Percentiles rank a stretch among this genome's conserved stretches.
phyloP scores from a whole-genome alignment of 2,329 filamentous ascomycete genomes.

The Colletotrichum magnum region DNA sequence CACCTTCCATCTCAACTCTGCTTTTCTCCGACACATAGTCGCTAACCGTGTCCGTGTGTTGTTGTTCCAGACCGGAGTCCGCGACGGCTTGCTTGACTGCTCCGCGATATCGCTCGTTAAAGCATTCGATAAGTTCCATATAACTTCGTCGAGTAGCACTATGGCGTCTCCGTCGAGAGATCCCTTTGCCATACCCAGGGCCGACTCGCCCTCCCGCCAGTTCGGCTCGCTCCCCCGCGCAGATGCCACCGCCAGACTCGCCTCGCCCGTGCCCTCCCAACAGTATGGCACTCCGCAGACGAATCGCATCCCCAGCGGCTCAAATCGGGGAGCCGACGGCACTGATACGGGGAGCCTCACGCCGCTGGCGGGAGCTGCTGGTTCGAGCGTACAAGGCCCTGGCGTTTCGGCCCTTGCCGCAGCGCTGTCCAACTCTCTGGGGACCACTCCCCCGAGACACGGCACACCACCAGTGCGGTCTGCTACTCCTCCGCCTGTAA shows the following conservation, averaged over 20 bases:
- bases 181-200: slow-evolving; percentile 51
- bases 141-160: slow-evolving; percentile 15
- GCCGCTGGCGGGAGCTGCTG: slow-evolving; percentile 75
- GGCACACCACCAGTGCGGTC: slow-evolving; percentile 75
- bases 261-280: slow-evolving; percentile 66
- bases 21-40: slow-evolving; percentile 24
- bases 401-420: slow-evolving; percentile 90
- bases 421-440: slow-evolving; percentile 83
- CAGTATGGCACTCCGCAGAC: slow-evolving; percentile 54
- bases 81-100: slow-evolving; percentile 34
- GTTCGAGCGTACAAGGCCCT: slow-evolving; percentile 78
- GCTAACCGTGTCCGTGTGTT: slow-evolving; percentile 39
- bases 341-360: slow-evolving; percentile 67
- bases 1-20: slow-evolving; percentile 18
- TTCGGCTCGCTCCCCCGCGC: slow-evolving; percentile 67
- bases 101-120: slow-evolving; percentile 17
- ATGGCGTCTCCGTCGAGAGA: slow-evolving; percentile 58
- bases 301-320: slow-evolving; percentile 61
- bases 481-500: slow-evolving; percentile 65
- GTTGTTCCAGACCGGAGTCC: slow-evolving; percentile 35
- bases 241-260: slow-evolving; percentile 72
- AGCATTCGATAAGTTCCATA: slow-evolving; percentile 20
- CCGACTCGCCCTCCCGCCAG: slow-evolving; percentile 53
- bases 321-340: slow-evolving; percentile 44
- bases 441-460: slow-evolving; percentile 77